phyloP scores from a whole-genome alignment of 495 filamentous ascomycete genomes.

The Penicillium silybi region DNA sequence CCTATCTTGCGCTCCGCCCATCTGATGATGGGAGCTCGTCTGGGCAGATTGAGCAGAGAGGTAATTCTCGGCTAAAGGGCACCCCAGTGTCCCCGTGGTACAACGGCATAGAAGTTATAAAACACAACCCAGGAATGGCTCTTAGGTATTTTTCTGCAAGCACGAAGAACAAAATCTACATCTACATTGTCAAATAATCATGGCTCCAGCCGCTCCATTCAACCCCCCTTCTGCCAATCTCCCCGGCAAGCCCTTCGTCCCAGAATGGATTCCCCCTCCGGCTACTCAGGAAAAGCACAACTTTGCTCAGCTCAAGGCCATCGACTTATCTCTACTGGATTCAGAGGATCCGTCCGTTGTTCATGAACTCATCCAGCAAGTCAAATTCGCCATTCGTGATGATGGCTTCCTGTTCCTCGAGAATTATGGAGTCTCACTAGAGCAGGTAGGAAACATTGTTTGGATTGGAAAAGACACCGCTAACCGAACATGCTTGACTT shows the following conservation, averaged over 20 bases:
- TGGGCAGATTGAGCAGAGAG: not conserved
- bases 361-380: slow-evolving; percentile 32
- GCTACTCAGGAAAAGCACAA: slow-evolving; percentile 34
- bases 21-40: not conserved
- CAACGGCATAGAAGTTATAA: not conserved
- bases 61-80: not conserved
- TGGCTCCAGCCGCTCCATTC: slow-evolving; percentile 35
- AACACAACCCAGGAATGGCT: not conserved
- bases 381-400: slow-evolving; percentile 39
- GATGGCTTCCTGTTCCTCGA: slow-evolving; percentile 46
- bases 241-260: slow-evolving; percentile 37
- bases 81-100: not conserved
- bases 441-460: slow-evolving; percentile 29
- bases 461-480: not conserved
- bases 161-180: not conserved
- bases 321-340: slow-evolving; percentile 37
- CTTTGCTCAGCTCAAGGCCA: slow-evolving; percentile 37
- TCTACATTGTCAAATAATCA: slow-evolving; percentile 5
- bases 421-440: slow-evolving; percentile 46
- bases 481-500: not conserved
- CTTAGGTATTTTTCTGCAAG: not conserved
- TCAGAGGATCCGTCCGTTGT: slow-evolving; percentile 36
- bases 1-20: too few species aligned
- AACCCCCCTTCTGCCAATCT: slow-evolving; percentile 34
- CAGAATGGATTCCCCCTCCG: slow-evolving; percentile 39